Base-by-base conservation (phyloP, 495 filamentous ascomycete genomes). In the Penicillium steckii region DNA sequence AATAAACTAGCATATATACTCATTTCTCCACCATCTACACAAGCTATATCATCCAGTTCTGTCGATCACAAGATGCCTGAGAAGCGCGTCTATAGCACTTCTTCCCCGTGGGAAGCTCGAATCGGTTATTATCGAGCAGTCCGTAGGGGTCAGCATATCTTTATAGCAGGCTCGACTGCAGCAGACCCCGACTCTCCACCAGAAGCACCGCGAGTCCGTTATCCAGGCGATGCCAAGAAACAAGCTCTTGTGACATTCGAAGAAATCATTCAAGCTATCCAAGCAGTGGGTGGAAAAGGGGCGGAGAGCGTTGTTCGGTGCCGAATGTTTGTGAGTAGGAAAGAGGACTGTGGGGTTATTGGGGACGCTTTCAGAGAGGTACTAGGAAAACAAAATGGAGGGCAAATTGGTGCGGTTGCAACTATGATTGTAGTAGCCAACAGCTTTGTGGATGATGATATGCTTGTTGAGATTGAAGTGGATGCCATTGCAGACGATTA, bases 91-190 rank as follows among this genome's bases (percentile, higher is more conserved):
- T 56, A 42, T 35, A 56, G 53, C 13, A 75, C 74, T 17, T 46
- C 60, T 21, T 75, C 72, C 3, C 75, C 74, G 7, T 79, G 70
- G 57, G 75, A 79, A 56, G 57, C 65, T 23, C 52, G 45, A 12
- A 69, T 77, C 47, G 76, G 76, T 13, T 78, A 79, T 48, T 75
- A 75, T 38, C 73, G 76, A 21, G 76, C 76, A 8, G 62, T 79
- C 5, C 71, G 72, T 0, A 68, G 64, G 40, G 70, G 71, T 1
- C 54, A 60, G n/a, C 64, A 72, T 0, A 73, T 79, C 48, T 76
- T 70, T 53, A 73, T 79, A 21, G 73, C 76, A 12, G 76, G 76
- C 3, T 72, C 76, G 17, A 79, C 76, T 3, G 67, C 75, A 9
- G 64, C 69, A 42, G 69, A 74, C 33, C 67, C 66, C 2, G 33